phyloP scores from a whole-genome alignment of 2,329 filamentous ascomycete species.

The Neofusicoccum laricinum region DNA sequence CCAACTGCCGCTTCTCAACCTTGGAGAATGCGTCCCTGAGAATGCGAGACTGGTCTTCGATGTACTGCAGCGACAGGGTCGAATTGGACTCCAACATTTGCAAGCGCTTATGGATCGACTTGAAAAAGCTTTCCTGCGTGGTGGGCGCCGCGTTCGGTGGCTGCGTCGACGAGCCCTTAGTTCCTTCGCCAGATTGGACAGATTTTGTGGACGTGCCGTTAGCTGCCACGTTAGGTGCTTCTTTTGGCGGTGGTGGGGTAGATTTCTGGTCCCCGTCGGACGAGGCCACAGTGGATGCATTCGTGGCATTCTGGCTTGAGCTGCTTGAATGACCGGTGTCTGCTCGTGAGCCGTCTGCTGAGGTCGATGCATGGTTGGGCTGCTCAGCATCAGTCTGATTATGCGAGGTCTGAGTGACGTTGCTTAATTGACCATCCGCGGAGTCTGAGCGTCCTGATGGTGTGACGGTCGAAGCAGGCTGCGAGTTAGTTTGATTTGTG shows the following conservation, averaged over 20 bases:
- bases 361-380: conserved; percentile 2
- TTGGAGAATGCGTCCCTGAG: conserved; percentile 82
- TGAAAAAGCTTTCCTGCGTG: conserved; percentile 97
- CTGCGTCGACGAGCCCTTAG: conserved; percentile 14
- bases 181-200: background rate
- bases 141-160: conserved; percentile 62
- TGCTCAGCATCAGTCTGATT: conserved; percentile 11
- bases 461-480: background rate
- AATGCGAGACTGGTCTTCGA: conserved; percentile 91
- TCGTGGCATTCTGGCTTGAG: background rate
- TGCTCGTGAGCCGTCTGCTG: background rate
- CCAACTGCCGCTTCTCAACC: conserved; percentile 81
- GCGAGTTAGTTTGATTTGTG: conserved; percentile 7
- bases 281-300: background rate
- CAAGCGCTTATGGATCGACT: conserved; percentile 88
- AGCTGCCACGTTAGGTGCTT: conserved; percentile 19
- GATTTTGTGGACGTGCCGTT: conserved; percentile 19
- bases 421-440: background rate
- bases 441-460: background rate
- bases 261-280: background rate
- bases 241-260: conserved; percentile 18
- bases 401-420: background rate
- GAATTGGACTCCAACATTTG: conserved; percentile 90
- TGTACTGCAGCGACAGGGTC: conserved; percentile 89
- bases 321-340: background rate